Conservation (phyloP, 139 green algal genomes). For the Volvox africanus region DNA sequence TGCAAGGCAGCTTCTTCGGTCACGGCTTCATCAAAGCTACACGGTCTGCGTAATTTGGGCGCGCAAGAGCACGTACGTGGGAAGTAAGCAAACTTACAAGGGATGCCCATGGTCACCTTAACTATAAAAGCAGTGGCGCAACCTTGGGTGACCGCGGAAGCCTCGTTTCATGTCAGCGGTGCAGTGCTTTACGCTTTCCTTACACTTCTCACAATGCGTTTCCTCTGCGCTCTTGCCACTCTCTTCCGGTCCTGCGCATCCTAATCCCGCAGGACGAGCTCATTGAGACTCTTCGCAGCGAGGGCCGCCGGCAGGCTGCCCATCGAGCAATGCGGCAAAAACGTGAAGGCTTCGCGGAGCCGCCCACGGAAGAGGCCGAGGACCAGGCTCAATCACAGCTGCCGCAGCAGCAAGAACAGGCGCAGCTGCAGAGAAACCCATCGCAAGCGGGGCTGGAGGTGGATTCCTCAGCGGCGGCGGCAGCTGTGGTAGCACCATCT, state of each 20-base stretch:
- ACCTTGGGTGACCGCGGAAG: too few relatives aligned
- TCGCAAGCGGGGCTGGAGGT: background rate
- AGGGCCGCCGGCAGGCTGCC: slow-evolving; percentile 84
- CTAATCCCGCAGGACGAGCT: slow-evolving; percentile 81
- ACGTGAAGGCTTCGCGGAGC: slow-evolving; percentile 49
- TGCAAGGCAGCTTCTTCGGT: too few relatives aligned
- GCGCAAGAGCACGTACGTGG: too few relatives aligned
- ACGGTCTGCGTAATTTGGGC: too few relatives aligned
- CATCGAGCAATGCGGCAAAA: slow-evolving; percentile 73
- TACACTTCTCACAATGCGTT: too few relatives aligned
- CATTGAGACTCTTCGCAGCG: slow-evolving; percentile 79
- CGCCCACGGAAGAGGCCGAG: slow-evolving; percentile 15
- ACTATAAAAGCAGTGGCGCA: too few relatives aligned
- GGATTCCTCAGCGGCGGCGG: background rate
- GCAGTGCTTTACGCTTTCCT: too few relatives aligned
- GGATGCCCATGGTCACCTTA: too few relatives aligned
- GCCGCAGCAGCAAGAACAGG: background rate
- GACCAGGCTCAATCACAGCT: background rate
- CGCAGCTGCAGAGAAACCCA: background rate
- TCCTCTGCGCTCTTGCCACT: too few relatives aligned
- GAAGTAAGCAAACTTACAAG: too few relatives aligned
- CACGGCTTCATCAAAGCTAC: too few relatives aligned
- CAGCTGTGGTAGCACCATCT: background rate
- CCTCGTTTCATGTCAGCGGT: too few relatives aligned
- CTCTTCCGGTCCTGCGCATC: background rate